Percentiles rank a stretch among this genome's conserved stretches.
phyloP scores from a whole-genome alignment of 257 asterid species.

The Solanum sejunctum region DNA sequence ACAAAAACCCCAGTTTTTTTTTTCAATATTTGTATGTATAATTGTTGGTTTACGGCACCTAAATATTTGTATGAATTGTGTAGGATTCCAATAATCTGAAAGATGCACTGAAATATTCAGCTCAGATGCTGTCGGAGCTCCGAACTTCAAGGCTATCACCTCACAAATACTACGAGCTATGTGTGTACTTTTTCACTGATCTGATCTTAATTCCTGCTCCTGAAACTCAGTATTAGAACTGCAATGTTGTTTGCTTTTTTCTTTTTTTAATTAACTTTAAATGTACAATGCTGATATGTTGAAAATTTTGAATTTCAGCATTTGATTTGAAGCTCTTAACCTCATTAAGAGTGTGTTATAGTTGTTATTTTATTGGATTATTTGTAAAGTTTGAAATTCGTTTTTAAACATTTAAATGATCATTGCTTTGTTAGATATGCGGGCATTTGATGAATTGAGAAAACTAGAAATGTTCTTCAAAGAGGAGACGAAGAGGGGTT shows the following conservation, averaged over 20 bases:
- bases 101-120: slow-evolving; percentile 92
- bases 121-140: slow-evolving; percentile 99
- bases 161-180: slow-evolving; percentile 91
- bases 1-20: neutral
- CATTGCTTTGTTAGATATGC: slow-evolving; percentile 58
- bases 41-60: slow-evolving; percentile 12
- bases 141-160: slow-evolving; percentile 97
- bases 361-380: neutral
- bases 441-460: slow-evolving; percentile 97
- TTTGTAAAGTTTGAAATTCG: neutral
- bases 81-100: slow-evolving; percentile 89
- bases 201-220: slow-evolving; percentile 1
- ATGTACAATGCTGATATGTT: neutral
- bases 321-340: neutral
- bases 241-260: neutral
- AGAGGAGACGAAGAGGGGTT: slow-evolving; percentile 83
- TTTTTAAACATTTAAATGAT: neutral
- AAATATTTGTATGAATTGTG: neutral
- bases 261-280: neutral
- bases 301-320: neutral
- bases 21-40: neutral
- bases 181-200: slow-evolving; percentile 50
- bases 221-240: neutral
- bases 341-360: neutral
- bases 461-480: slow-evolving; percentile 80